These are phyloP conservation scores for Coniochaeta ligniaria DNA, from an alignment of 2,329 filamentous ascomycete genomes.

Conservation along the genomic window DNA sequence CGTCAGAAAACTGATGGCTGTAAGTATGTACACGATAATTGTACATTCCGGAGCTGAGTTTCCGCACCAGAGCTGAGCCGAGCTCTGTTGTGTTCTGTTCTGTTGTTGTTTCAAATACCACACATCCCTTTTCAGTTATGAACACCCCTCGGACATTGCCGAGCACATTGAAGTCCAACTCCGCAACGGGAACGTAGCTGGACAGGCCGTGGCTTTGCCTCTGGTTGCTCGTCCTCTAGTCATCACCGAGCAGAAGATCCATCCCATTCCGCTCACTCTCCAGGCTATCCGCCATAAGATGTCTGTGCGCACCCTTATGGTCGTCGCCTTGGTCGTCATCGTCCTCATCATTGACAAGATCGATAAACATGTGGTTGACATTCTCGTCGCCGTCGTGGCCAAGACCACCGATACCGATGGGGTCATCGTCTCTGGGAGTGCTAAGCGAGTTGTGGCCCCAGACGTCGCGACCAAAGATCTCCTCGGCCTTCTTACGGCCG, in stretches of 20 bases:
- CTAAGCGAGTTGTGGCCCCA: conserved; percentile 27
- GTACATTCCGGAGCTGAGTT: neutral
- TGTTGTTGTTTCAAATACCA: neutral
- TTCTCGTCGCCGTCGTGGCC: conserved; percentile 35
- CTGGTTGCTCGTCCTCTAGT: conserved; percentile 15
- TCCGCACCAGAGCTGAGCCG: neutral
- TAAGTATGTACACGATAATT: neutral
- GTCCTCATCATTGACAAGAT: conserved; percentile 46
- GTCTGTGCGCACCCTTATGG: neutral
- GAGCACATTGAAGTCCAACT: neutral
- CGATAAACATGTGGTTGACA: conserved; percentile 49
- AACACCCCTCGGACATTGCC: neutral
- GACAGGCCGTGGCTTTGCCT: neutral
- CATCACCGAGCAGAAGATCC: conserved; percentile 36
- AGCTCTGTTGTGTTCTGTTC: neutral
- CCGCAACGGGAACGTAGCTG: neutral
- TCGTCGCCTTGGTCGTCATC: conserved; percentile 21
- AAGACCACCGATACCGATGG: conserved; percentile 17
- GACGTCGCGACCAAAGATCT: conserved; percentile 41
- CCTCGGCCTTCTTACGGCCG: conserved; percentile 42
- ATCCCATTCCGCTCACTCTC: conserved; percentile 39
- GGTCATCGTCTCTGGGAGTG: conserved; percentile 13
- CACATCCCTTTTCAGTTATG: neutral
- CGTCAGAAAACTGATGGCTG: neutral
- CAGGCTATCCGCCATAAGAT: conserved; percentile 31